These are phyloP conservation scores for Puccinia polysora DNA, from an alignment of 1,284 basidiomycete species.

Conservation along the genomic window DNA sequence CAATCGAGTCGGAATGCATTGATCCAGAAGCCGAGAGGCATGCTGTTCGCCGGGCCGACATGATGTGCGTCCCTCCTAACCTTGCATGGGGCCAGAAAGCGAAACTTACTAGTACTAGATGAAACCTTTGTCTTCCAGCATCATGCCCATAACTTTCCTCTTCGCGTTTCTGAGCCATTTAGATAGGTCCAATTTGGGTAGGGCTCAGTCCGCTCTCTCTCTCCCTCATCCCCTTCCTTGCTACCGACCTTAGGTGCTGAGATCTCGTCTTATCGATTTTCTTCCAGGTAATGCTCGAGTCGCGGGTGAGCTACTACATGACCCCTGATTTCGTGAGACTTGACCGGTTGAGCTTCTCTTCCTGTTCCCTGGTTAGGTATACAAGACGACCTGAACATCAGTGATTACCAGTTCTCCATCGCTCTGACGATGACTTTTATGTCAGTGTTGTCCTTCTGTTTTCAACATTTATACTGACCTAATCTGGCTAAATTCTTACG, in stretches of 20 bases:
- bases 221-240: background rate
- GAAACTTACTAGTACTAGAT: no score
- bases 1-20: no score
- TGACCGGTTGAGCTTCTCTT: background rate
- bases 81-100: background rate
- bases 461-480: background rate
- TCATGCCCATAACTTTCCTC: constrained; percentile 24
- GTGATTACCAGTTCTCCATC: constrained; percentile 32
- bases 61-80: constrained; percentile 9
- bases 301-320: constrained; percentile 39
- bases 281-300: constrained; percentile 38
- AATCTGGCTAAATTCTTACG: background rate
- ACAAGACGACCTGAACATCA: constrained; percentile 29
- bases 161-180: constrained; percentile 42
- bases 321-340: background rate
- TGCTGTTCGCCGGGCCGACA: constrained; percentile 10
- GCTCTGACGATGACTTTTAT: constrained; percentile 38
- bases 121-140: background rate
- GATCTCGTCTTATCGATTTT: background rate
- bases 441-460: background rate
- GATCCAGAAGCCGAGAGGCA: constrained; percentile 8
- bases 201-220: background rate
- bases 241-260: background rate
- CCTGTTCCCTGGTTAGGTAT: constrained; percentile 2
- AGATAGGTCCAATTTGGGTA: constrained; percentile 39